Evolutionary conservation across 164 flowering plant genomes (phyloP), one percentile per base, ranked within the genome.

Genomic region (Echeveria elegans): DNA sequence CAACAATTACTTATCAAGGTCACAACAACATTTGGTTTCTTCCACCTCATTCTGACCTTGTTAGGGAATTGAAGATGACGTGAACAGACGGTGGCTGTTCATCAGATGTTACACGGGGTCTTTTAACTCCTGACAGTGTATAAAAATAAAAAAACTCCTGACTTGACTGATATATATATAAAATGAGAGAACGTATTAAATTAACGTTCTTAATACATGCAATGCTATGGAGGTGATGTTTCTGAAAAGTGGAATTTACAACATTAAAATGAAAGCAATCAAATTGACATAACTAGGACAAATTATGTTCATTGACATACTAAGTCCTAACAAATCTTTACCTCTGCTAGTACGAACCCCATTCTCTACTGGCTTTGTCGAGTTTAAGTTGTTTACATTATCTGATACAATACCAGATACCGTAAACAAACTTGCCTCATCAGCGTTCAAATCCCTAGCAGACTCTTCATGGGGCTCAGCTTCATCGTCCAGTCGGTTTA

Each of bases 31-130:
- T n/a, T 50, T 26, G 61, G 61, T 26, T 28, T 56, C 30, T 56
- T 56, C 16, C 34, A 56, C 31, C 19, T 28, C 61, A 56, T 26
- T 56, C 61, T 28, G 61, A 56, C 66, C 66, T 63, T 34, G 66
- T 63, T 18, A 63, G 0, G 10, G 45, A 34, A 40, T 37, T 63
- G 30, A 28, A 63, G 29, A 37, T 63, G 26, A 63, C 66, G 1
- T 26, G 66, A 36, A 32, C 66, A 5, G 66, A 63, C 21, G 66
- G 47, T 40, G 41, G 24, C 7, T 63, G 41, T 32, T 5, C 66
- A 63, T 63, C 45, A 63, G 30, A 63, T 34, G 66, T 63, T 18
- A 23, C 41, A 34, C 66, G 47, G 16, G 66, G 21, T 63, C 66
- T 63, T 40, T 63, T 63, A 63, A 37, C 47, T 28, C 66, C 66